These are phyloP conservation scores for Aspergillus floridensis DNA, from an alignment of 2,329 filamentous ascomycete genomes.

Conservation along the genomic window DNA sequence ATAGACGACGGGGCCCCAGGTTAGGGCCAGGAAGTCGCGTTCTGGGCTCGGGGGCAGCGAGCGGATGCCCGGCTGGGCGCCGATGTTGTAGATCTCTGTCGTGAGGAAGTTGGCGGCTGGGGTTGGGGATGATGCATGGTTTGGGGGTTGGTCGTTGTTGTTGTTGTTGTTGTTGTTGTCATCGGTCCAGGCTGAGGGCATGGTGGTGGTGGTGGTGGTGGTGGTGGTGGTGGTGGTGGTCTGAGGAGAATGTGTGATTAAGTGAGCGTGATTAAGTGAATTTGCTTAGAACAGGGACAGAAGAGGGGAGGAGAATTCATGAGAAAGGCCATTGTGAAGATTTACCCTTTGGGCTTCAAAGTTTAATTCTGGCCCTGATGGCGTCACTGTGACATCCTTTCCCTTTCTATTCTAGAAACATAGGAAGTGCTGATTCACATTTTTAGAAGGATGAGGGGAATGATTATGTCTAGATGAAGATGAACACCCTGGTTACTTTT, in stretches of 20 bases:
- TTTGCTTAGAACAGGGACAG: background rate
- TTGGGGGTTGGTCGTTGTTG: background rate
- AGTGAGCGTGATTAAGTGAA: background rate
- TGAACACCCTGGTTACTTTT: no score
- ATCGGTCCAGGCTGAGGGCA: background rate
- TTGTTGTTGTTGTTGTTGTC: background rate
- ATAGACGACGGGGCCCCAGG: conserved; percentile 32
- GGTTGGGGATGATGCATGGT: conserved; percentile 10
- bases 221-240: no score
- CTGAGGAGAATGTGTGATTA: no score
- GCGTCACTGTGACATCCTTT: background rate
- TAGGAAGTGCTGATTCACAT: background rate
- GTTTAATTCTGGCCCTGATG: background rate
- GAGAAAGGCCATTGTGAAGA: background rate
- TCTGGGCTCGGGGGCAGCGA: conserved; percentile 25
- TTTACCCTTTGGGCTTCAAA: background rate
- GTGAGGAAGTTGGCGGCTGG: conserved; percentile 25
- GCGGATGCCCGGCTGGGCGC: conserved; percentile 24
- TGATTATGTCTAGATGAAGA: background rate
- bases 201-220: background rate
- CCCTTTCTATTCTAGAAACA: background rate
- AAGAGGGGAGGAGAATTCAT: background rate
- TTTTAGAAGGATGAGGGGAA: no score
- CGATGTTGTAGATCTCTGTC: conserved; percentile 28
- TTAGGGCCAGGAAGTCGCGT: conserved; percentile 29